These are phyloP conservation scores for Loxodes magnus DNA, from an alignment of 73 alveolate species.

Conservation along the genomic window DNA sequence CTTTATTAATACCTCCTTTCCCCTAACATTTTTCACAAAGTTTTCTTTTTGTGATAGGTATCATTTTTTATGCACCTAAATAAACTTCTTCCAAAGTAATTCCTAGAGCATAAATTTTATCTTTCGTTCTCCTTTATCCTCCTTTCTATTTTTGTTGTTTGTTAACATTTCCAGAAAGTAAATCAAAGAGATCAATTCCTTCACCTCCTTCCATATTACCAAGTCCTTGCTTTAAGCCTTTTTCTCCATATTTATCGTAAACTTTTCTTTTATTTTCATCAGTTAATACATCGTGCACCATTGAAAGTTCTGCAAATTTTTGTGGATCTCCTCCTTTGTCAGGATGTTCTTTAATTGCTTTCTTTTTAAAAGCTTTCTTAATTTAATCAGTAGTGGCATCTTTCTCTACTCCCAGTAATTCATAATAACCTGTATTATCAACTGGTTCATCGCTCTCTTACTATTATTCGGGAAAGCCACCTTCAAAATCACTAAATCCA, in stretches of 20 bases:
- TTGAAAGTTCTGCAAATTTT: constrained; percentile 83
- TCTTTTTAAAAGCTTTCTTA: constrained; percentile 79
- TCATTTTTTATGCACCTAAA: constrained; percentile 64
- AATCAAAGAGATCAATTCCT: constrained; percentile 67
- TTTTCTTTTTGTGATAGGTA: constrained; percentile 69
- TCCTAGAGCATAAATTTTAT: constrained; percentile 58
- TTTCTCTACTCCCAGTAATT: constrained; percentile 73
- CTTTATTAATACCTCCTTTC: constrained; percentile 70
- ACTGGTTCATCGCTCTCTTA: constrained; percentile 66
- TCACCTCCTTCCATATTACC: constrained; percentile 58
- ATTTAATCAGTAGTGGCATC: constrained; percentile 73
- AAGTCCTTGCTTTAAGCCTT: constrained; percentile 93
- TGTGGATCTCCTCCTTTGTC: constrained; percentile 98
- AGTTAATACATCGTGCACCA: constrained; percentile 80
- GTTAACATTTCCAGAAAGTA: constrained; percentile 80
- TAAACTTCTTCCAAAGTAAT: constrained; percentile 85
- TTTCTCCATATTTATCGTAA: constrained; percentile 94
- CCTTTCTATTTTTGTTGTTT: constrained; percentile 39
- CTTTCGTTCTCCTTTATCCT: constrained; percentile 74
- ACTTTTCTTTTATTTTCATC: constrained; percentile 91
- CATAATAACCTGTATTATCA: constrained; percentile 74
- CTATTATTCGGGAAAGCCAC: constrained; percentile 20
- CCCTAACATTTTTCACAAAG: constrained; percentile 76
- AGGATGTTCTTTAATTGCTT: constrained; percentile 86
- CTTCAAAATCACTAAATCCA: constrained; percentile 3